Evolutionary conservation across 345 rosid genomes (phyloP).

Genomic region (Citrus maxima): DNA sequence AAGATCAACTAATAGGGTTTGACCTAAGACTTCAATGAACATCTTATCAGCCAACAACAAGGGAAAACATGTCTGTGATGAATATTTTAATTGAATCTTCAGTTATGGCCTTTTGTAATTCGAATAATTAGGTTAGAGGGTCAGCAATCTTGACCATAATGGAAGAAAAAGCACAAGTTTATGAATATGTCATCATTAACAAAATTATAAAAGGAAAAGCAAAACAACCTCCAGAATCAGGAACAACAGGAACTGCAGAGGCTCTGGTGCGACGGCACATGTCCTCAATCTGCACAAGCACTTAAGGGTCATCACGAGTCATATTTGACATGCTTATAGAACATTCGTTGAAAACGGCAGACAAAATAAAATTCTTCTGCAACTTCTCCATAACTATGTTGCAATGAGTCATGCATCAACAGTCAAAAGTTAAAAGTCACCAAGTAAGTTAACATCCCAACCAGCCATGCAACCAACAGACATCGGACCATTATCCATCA

Average conservation of each 20-base stretch:
- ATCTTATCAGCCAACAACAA: background rate
- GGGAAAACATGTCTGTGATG: background rate
- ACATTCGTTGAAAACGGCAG: background rate
- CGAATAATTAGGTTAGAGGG: background rate
- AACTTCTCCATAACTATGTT: background rate
- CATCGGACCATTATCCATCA: background rate
- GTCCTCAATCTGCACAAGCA: constrained; percentile 63
- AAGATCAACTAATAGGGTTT: background rate
- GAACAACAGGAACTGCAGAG: constrained; percentile 82
- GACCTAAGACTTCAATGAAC: background rate
- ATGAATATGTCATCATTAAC: constrained; percentile 1
- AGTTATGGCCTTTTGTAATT: background rate
- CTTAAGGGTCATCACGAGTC: background rate
- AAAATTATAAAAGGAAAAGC: constrained; percentile 5
- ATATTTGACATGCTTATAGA: background rate
- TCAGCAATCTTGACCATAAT: background rate
- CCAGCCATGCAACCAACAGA: background rate
- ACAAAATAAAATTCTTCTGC: background rate
- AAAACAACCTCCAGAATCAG: constrained; percentile 83
- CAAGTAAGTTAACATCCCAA: background rate
- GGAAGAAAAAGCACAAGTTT: background rate
- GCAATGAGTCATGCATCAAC: background rate
- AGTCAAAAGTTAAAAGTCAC: background rate
- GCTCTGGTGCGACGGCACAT: constrained; percentile 76
- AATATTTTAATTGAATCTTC: background rate